Conservation (phyloP, 2,329 filamentous ascomycete genomes). For the Aureobasidium musti region DNA sequence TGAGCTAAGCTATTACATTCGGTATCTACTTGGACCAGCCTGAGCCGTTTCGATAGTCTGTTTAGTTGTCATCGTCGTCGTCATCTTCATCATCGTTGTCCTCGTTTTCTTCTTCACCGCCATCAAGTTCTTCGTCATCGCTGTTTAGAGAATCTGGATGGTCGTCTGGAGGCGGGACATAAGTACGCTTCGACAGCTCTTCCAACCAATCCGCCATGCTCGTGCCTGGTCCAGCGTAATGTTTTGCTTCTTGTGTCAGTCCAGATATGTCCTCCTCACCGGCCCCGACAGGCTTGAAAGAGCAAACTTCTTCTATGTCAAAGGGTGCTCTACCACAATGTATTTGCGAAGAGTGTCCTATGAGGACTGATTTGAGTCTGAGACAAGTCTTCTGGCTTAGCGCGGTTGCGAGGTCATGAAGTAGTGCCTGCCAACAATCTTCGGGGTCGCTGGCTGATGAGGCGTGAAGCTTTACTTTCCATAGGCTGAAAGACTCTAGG, state of each 20-base stretch:
- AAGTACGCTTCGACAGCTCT: neutral
- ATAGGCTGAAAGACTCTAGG: constrained; percentile 34
- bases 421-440: constrained; percentile 4
- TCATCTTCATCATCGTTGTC: neutral
- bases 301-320: neutral
- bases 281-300: constrained; percentile 5
- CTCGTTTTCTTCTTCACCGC: neutral
- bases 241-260: neutral
- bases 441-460: neutral
- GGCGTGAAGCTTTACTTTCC: constrained; percentile 31
- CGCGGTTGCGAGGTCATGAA: neutral
- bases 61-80: neutral
- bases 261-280: neutral
- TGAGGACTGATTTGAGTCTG: constrained; percentile 16
- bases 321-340: neutral
- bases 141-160: neutral
- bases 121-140: constrained; percentile 1
- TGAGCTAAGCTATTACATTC: neutral
- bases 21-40: neutral
- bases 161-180: neutral
- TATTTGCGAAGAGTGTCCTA: constrained; percentile 9
- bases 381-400: neutral
- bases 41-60: neutral
- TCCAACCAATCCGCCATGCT: constrained; percentile 19
- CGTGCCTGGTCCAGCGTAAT: constrained; percentile 23